Evolutionary conservation across 2,329 filamentous ascomycete species (phyloP).

Genomic region (Aureobasidium pullulans): DNA sequence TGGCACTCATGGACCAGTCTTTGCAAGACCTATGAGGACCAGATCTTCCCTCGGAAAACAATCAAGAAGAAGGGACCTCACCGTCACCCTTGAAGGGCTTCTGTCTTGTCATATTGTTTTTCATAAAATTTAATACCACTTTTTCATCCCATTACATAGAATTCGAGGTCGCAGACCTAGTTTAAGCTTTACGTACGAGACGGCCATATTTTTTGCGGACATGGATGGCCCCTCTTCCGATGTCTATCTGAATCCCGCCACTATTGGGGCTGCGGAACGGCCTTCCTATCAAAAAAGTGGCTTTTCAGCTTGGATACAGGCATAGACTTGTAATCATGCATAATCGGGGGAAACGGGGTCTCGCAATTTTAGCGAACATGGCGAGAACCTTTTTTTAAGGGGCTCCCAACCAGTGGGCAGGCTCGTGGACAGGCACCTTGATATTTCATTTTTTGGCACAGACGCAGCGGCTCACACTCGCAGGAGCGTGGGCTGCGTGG

Average conservation of each 20-base stretch:
- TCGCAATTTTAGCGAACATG: slow-evolving; percentile 1
- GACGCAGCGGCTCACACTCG: not conserved
- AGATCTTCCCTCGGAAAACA: slow-evolving; percentile 16
- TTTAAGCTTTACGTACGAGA: not conserved
- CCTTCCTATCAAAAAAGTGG: not conserved
- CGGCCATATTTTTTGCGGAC: not conserved
- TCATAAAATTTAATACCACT: not conserved
- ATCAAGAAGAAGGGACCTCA: slow-evolving; percentile 5
- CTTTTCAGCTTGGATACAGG: not conserved
- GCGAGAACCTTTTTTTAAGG: not conserved
- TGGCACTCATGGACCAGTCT: slow-evolving; percentile 24
- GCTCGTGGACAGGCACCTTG: not conserved
- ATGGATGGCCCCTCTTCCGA: not conserved
- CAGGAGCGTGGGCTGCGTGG: not conserved
- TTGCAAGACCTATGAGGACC: slow-evolving; percentile 19
- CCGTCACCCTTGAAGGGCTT: not conserved
- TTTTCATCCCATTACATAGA: not conserved
- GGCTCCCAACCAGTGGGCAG: not conserved
- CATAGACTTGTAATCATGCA: slow-evolving; percentile 3
- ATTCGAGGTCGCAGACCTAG: not conserved
- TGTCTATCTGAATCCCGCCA: not conserved
- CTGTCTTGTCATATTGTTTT: not conserved
- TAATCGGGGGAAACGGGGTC: not conserved
- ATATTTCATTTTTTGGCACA: slow-evolving; percentile 6
- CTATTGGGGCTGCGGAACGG: not conserved